These are phyloP conservation scores for Aspergillus wentii DNA, from an alignment of 495 filamentous ascomycete species.

Conservation along the genomic window DNA sequence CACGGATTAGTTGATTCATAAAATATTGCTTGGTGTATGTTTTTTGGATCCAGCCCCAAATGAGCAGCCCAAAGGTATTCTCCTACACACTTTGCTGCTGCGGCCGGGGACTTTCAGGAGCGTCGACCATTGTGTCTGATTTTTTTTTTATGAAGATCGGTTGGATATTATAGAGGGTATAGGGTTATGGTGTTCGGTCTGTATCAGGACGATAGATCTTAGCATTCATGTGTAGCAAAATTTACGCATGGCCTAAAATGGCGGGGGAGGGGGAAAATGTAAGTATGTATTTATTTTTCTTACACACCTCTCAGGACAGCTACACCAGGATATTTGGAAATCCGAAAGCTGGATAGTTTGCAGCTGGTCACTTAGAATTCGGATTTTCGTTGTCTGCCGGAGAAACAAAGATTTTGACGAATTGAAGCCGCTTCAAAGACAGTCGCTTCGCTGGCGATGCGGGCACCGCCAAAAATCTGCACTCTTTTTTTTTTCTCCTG, in stretches of 20 bases:
- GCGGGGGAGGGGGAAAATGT: neutral
- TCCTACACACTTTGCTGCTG: slow-evolving; percentile 37
- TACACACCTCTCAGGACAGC: too few species aligned
- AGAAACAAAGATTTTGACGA: too few species aligned
- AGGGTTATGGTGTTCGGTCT: neutral
- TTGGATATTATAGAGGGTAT: neutral
- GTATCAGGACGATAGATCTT: too few species aligned
- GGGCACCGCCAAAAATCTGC: neutral
- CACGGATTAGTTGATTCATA: slow-evolving; percentile 14
- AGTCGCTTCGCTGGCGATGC: neutral
- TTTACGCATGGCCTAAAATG: slow-evolving; percentile 5
- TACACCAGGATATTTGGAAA: too few species aligned
- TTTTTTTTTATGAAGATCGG: neutral
- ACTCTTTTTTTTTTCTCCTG: slow-evolving; percentile 17
- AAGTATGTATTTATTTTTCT: slow-evolving; percentile 14
- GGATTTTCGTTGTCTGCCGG: too few species aligned
- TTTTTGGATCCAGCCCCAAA: slow-evolving; percentile 10
- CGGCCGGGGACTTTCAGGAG: slow-evolving; percentile 23
- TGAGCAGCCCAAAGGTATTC: slow-evolving; percentile 11
- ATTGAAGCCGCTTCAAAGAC: neutral
- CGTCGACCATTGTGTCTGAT: slow-evolving; percentile 28
- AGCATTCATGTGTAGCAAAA: slow-evolving; percentile 1
- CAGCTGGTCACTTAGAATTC: too few species aligned
- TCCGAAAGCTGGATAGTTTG: too few species aligned
- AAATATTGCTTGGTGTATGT: neutral